Base-by-base conservation (phyloP, 768 basidiomycete genomes). In the Imleria badia region DNA sequence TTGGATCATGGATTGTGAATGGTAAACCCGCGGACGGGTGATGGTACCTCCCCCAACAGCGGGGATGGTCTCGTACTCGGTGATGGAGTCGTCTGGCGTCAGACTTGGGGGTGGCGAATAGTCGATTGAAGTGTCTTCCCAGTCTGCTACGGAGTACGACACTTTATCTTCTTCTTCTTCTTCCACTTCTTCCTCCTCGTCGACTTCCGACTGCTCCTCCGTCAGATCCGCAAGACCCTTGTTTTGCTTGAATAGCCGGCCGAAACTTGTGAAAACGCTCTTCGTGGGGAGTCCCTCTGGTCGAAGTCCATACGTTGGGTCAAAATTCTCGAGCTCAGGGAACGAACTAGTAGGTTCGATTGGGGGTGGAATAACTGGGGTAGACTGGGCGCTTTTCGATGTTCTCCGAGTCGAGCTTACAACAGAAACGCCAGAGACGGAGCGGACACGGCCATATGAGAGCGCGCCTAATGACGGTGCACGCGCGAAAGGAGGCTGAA, bases 271-370 rank as follows among this genome's bases (percentile, higher is more conserved):
- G 69, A 95, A 97, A 5, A 85, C 81, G 55, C 87, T 87, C 73
- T 93, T 95, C 1, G 81, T 80, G 0, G 94, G 94, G 2, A 96
- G 76, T 2, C 91, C 90, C 65, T 98, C 95, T 0, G 94, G 93
- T 23, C 96, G 87, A 13, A 98, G 76, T 15, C 96, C 96, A 66
- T 99, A 98, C 0, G 96, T 98, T 1, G 94, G 96, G 64, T 98
- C 96, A 69, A 91, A 97, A 56, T 90, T 86, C 72, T 97, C 94
- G 31, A 94, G 66, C 23, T 78, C 76, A 6, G 74, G 71, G 51
- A 71, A 67, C 48, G 74, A 58, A 44, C 61, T 56, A 39, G 58
- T 52, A 64, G 70, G 35, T 58, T 72, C 68, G 5, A 52, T 33
- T 36, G 39, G 58, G 36, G 60, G 60, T 56, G 54, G 62, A 55